Base-by-base conservation (phyloP, 768 basidiomycete genomes). In the Auriscalpium orientale region DNA sequence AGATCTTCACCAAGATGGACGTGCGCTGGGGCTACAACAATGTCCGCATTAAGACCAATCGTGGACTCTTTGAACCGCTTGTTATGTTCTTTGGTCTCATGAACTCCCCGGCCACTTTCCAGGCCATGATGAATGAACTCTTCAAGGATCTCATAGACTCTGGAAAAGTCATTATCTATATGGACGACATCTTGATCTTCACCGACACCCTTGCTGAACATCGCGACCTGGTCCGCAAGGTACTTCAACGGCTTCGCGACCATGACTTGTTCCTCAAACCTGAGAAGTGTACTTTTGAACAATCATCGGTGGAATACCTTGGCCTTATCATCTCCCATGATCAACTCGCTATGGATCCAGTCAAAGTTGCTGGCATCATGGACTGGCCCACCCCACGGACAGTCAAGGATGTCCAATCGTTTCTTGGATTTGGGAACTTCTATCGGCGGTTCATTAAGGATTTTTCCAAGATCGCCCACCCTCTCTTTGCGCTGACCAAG, bases 341-440 rank as follows among this genome's bases (percentile, higher is more conserved):
- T n/a, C 51, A 59, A 9, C 44, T 68, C 45, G 1, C 12, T 15
- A 70, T 70, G 68, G 63, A 76, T 46, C 67, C 68, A 0, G 49
- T 51, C 0, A 80, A 79, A 58, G 53, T 79, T 0, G 34, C 65
- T 1, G 69, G 66, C 0, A 65, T 81, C 3, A 9, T 28, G 0
- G 64, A 74, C 0, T 80, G 79, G 77, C 74, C 71, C 0, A 49
- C 66, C 45, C 55, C 57, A 1, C 36, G 12, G 5, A 71, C 70
- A 53, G 48, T 71, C 58, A n/a, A 59, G 66, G 4, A 56, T 71
- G 45, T 33, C 37, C 15, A 46, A 52, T 62, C 64, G 10, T 81
- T 80, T 54, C 56, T 78, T 0, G 72, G 77, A 0, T 78, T 79
- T 37, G 33, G 55, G 0, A 74, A 74, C 35, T 76, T 71, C 54